Evolutionary conservation across 106 monocot species (phyloP).

Genomic region (Dendrobium nobile): DNA sequence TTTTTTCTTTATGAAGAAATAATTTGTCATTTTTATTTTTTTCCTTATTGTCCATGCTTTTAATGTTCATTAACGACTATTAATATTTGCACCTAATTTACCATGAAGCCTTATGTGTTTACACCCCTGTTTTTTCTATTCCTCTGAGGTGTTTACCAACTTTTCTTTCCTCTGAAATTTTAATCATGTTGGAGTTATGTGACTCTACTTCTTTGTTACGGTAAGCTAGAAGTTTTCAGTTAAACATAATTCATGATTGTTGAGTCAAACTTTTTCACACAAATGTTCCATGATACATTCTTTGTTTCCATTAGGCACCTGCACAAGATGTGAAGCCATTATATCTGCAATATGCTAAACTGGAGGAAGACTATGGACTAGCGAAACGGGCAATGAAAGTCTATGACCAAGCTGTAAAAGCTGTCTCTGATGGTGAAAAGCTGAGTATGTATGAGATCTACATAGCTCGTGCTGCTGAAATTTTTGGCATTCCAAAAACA

Average conservation of each 20-base stretch:
- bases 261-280: not conserved
- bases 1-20: not conserved
- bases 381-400: conserved; percentile 93
- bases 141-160: not conserved
- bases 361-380: conserved; percentile 91
- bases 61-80: not conserved
- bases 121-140: not conserved
- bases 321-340: conserved; percentile 79
- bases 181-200: not conserved
- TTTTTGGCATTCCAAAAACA: conserved; percentile 98
- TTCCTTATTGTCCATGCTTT: not conserved
- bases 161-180: not conserved
- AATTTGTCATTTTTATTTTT: not conserved
- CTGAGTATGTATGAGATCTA: conserved; percentile 97
- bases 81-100: not conserved
- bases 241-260: not conserved
- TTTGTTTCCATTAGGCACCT: conserved; percentile 53
- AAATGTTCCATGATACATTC: not conserved
- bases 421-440: conserved; percentile 75
- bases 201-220: not conserved
- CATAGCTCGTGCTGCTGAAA: conserved; percentile 85
- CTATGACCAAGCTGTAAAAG: conserved; percentile 90
- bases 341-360: conserved; percentile 89
- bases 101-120: not conserved
- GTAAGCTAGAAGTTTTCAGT: not conserved